phyloP scores from a whole-genome alignment of 805 yeast genomes.

The Lipomyces yamadae region DNA sequence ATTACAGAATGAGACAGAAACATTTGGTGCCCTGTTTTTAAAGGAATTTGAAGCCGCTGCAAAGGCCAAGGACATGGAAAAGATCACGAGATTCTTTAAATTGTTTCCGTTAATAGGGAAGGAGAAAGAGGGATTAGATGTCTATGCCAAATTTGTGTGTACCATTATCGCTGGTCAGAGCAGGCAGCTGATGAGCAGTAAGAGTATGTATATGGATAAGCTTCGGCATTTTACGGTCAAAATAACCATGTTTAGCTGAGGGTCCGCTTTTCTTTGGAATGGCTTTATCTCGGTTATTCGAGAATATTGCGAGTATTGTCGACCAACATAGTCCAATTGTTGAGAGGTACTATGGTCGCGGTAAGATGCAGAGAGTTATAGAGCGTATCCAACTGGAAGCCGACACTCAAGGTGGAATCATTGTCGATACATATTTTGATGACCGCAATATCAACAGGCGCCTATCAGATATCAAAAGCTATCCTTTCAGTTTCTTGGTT shows the following conservation, averaged over 20 bases:
- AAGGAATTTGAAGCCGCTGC: constrained; percentile 76
- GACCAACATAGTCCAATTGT: constrained; percentile 86
- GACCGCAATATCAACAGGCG: constrained; percentile 62
- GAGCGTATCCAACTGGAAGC: constrained; percentile 81
- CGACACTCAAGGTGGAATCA: constrained; percentile 89
- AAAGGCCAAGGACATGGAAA: constrained; percentile 62
- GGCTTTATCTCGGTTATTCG: constrained; percentile 60
- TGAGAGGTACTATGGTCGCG: constrained; percentile 68
- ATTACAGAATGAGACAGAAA: constrained; percentile 61
- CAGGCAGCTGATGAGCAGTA: constrained; percentile 49
- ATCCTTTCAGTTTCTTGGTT: constrained; percentile 57
- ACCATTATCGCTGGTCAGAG: constrained; percentile 80
- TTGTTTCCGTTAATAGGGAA: constrained; percentile 85
- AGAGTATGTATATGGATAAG: constrained; percentile 18
- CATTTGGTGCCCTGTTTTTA: constrained; percentile 62
- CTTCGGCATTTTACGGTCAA: not conserved
- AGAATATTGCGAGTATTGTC: constrained; percentile 80
- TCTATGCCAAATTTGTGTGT: constrained; percentile 86
- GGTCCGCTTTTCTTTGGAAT: constrained; percentile 47
- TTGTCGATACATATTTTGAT: constrained; percentile 85
- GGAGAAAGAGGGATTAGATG: constrained; percentile 69
- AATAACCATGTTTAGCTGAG: constrained; percentile 23
- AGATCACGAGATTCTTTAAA: constrained; percentile 78
- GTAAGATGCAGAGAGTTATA: constrained; percentile 64
- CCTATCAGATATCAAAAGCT: constrained; percentile 59